These are phyloP conservation scores for Sphagnum fallax DNA, from an alignment of 228 moss, liverwort and hornwort species.

Conservation along the genomic window DNA sequence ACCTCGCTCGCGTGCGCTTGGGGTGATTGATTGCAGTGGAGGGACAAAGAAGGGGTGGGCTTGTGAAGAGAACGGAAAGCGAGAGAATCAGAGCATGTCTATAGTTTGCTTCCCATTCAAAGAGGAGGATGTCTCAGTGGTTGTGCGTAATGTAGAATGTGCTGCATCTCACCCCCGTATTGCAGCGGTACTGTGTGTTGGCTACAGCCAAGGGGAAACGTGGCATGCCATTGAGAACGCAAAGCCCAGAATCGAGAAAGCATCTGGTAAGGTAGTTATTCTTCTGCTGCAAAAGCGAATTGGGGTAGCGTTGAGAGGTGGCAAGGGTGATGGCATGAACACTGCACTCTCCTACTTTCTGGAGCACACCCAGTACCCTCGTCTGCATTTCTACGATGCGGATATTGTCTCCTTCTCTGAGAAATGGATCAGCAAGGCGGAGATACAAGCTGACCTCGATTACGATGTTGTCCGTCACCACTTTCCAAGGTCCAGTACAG, in stretches of 20 bases:
- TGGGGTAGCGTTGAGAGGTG: constrained; percentile 18
- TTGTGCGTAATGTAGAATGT: constrained; percentile 34
- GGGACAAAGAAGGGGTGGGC: too few relatives aligned
- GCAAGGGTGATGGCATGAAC: constrained; percentile 52
- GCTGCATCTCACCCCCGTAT: constrained; percentile 37
- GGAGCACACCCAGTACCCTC: constrained; percentile 21
- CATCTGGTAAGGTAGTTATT: constrained; percentile 14
- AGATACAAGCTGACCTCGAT: constrained; percentile 36
- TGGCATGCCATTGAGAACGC: constrained; percentile 33
- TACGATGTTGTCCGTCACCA: constrained; percentile 41
- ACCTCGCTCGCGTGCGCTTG: too few relatives aligned
- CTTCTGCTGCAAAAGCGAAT: constrained; percentile 27
- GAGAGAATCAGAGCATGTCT: constrained; percentile 34
- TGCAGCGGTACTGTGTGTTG: constrained; percentile 29
- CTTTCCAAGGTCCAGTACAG: constrained; percentile 41
- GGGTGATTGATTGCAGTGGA: too few relatives aligned
- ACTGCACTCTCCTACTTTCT: constrained; percentile 31
- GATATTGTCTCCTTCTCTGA: constrained; percentile 35
- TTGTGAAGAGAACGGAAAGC: neutral
- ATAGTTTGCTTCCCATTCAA: constrained; percentile 54
- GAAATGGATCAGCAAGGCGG: constrained; percentile 40
- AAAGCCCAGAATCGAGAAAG: constrained; percentile 15
- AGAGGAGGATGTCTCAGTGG: constrained; percentile 47
- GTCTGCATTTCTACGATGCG: constrained; percentile 39
- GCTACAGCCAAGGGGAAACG: constrained; percentile 37